phyloP scores from a whole-genome alignment of 208 protist genomes.

The Trichomonas gallinae region DNA sequence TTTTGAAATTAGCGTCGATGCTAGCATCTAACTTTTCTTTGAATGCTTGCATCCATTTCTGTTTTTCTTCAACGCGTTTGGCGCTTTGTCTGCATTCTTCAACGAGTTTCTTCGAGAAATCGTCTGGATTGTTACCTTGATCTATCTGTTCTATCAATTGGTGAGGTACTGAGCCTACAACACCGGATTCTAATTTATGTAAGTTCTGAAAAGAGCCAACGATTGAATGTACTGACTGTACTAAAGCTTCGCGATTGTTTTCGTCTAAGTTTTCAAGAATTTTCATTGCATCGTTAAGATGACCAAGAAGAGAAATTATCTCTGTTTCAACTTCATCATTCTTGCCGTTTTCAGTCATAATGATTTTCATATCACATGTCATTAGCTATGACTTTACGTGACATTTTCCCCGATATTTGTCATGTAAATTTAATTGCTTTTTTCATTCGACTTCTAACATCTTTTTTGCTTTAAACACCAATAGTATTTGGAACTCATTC shows the following conservation, averaged over 20 bases:
- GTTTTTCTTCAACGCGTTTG: neutral
- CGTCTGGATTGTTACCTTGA: slow-evolving; percentile 12
- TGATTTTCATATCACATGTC: neutral
- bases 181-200: neutral
- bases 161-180: neutral
- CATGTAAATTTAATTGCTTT: no score
- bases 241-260: neutral
- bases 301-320: neutral
- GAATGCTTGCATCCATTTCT: slow-evolving; percentile 16
- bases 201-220: neutral
- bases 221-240: neutral
- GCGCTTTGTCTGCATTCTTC: slow-evolving; percentile 6
- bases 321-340: slow-evolving; percentile 8
- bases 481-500: no score
- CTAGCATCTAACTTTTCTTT: neutral
- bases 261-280: slow-evolving; percentile 9
- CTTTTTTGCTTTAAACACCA: no score
- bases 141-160: neutral
- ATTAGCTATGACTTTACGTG: no score
- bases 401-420: no score
- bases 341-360: neutral
- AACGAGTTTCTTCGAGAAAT: neutral
- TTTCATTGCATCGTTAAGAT: slow-evolving; percentile 3
- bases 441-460: no score
- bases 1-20: neutral